A percentile compares a stretch with the other conserved stretches of the same genome.
Evolutionary conservation across 2,329 filamentous ascomycete genomes (phyloP).

Genomic region (Falciphora oryzae): DNA sequence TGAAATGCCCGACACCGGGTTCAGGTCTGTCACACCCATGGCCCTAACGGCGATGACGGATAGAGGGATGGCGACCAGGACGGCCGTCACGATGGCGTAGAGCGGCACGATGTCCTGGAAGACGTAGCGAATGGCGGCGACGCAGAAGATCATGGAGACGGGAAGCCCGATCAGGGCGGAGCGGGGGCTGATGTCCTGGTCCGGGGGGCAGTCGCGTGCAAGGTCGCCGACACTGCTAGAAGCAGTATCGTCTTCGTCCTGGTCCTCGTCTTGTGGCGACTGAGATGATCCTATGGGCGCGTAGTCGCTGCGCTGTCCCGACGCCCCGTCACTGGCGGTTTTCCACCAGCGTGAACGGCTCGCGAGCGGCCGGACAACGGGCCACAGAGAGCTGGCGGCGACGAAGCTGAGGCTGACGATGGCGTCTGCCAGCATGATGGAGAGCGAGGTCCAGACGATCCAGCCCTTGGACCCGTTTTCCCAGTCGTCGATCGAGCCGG

Average conservation of each 20-base stretch:
- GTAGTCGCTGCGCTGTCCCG: neutral
- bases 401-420: slow-evolving; percentile 83
- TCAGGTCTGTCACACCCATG: slow-evolving; percentile 73
- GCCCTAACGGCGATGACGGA: slow-evolving; percentile 70
- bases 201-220: slow-evolving; percentile 73
- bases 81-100: slow-evolving; percentile 68
- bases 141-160: slow-evolving; percentile 71
- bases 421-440: slow-evolving; percentile 95
- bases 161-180: slow-evolving; percentile 71
- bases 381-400: slow-evolving; percentile 40
- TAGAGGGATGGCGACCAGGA: slow-evolving; percentile 73
- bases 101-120: slow-evolving; percentile 74
- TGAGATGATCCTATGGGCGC: neutral
- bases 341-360: neutral
- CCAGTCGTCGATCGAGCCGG: slow-evolving; percentile 82
- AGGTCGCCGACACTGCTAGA: slow-evolving; percentile 21
- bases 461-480: slow-evolving; percentile 91
- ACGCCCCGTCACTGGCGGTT: neutral
- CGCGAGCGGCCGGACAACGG: neutral
- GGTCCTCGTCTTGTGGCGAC: neutral
- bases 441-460: slow-evolving; percentile 95
- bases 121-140: slow-evolving; percentile 72
- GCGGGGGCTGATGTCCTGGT: slow-evolving; percentile 70
- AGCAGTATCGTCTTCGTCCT: neutral
- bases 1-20: slow-evolving; percentile 92